Evolutionary conservation across 139 green algal genomes (phyloP).

Genomic region (Coelastrella sp.): DNA sequence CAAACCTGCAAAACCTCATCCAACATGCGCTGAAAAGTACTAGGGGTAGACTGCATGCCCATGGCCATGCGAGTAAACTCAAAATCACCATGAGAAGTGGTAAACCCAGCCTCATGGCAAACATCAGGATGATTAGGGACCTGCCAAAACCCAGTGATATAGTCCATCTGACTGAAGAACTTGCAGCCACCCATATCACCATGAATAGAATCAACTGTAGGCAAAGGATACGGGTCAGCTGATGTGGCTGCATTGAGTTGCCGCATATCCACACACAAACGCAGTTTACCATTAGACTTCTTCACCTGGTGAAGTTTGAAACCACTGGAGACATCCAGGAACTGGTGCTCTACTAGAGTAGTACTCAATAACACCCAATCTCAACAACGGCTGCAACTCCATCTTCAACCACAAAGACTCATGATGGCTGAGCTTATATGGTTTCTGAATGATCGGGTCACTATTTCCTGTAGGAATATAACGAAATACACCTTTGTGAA

Average conservation of each 20-base stretch:
- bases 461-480: neutral
- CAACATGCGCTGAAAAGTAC: too few species aligned
- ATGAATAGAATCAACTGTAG: constrained; percentile 18
- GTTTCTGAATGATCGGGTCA: neutral
- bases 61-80: too few species aligned
- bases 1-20: too few species aligned
- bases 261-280: neutral
- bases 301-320: too few species aligned
- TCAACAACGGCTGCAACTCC: constrained; percentile 6
- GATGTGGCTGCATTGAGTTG: neutral
- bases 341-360: neutral
- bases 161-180: constrained; percentile 10
- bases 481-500: neutral
- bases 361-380: constrained; percentile 9
- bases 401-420: constrained; percentile 24
- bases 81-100: too few species aligned
- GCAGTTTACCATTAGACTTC: constrained; percentile 19
- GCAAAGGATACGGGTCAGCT: constrained; percentile 8
- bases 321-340: constrained; percentile 45
- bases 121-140: too few species aligned
- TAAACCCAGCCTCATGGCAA: too few species aligned
- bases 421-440: neutral
- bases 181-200: constrained; percentile 14
- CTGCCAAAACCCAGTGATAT: constrained; percentile 30
- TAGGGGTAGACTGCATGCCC: too few species aligned